These are phyloP conservation scores for Aspergillus eucalypticola DNA, from an alignment of 2,329 filamentous ascomycete genomes.

Conservation along the genomic window DNA sequence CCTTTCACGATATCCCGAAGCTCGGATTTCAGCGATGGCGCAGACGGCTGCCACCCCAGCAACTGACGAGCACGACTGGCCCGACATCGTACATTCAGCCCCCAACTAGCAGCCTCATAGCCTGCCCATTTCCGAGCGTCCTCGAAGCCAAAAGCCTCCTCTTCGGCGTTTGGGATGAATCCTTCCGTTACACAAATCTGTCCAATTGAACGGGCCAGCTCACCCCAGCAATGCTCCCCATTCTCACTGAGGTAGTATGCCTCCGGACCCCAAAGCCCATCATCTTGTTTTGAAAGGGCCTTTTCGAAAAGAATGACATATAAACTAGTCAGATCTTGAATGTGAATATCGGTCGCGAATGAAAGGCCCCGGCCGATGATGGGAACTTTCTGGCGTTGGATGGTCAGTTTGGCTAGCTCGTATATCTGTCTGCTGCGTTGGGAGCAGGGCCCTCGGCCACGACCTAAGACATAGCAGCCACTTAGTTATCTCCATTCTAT, in stretches of 20 bases:
- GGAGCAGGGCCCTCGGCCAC: constrained; percentile 14
- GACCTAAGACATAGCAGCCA: neutral
- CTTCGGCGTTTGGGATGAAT: neutral
- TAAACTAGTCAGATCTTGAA: constrained; percentile 10
- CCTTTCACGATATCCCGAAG: constrained; percentile 7
- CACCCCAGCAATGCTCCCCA: constrained; percentile 13
- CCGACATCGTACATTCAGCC: constrained; percentile 13
- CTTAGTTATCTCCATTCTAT: too few relatives aligned
- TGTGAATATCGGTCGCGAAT: constrained; percentile 9
- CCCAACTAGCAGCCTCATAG: constrained; percentile 16
- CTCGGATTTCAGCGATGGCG: neutral
- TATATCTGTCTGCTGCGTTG: constrained; percentile 18
- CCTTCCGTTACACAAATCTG: neutral
- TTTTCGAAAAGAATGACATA: constrained; percentile 9
- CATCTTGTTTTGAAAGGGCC: neutral
- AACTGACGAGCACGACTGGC: constrained; percentile 7
- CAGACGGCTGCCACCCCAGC: constrained; percentile 5
- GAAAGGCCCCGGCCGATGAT: constrained; percentile 13
- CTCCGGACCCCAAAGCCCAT: constrained; percentile 9
- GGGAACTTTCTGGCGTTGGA: constrained; percentile 7
- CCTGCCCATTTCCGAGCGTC: constrained; percentile 7
- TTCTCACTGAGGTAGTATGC: constrained; percentile 12
- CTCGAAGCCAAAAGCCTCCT: neutral
- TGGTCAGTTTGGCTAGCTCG: constrained; percentile 11
- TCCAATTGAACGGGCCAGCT: constrained; percentile 6